Evolutionary conservation across 805 yeast genomes (phyloP), one percentile per base, ranked within the genome.

Genomic region (Saccharomycopsis javanensis): DNA sequence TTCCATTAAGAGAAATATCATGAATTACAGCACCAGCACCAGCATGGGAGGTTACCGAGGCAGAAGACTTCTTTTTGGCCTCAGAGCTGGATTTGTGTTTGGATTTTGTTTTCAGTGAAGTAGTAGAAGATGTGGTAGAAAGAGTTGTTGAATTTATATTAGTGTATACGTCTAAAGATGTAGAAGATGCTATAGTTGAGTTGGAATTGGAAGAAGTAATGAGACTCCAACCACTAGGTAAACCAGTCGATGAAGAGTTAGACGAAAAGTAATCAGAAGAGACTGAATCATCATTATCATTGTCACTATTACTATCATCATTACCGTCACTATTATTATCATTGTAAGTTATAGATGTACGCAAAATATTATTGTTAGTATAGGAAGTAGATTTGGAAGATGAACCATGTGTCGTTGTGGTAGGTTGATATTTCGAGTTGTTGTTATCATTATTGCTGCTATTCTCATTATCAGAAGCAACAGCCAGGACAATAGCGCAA

Each of bases 21-120:
- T 23, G 48, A 3, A 15, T 25, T 7, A 42, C 15, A 15, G 48
- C n/a, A 13, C n/a, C 28, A 28, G 35, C 51, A 11, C 50, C 55
- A 28, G 34, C 55, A n/a, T 53, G 55, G 3, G 50, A 37, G 15
- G 34, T 35, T 15, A 53, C 18, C 4, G 55, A 53, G 4, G 55
- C 55, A 37, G 50, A 37, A 18, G 48, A 13, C 6, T 31, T 37
- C 48, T 53, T 53, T 42, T 53, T 53, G 5, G 35, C 48, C 8
- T 28, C 48, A 6, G 48, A 42, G 13, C 28, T 42, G 18, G 48
- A 42, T 42, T 42, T 42, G 11, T 42, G 48, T 42, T 31, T 31
- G 13, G 48, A 42, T 42, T 42, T 42, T 23, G 18, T 42, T 42
- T 42, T 42, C 48, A 42, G 48, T 1, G 48, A 42, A 42, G 28